Conservation (phyloP, 495 filamentous ascomycete species). For the Aspergillus asperescens region DNA sequence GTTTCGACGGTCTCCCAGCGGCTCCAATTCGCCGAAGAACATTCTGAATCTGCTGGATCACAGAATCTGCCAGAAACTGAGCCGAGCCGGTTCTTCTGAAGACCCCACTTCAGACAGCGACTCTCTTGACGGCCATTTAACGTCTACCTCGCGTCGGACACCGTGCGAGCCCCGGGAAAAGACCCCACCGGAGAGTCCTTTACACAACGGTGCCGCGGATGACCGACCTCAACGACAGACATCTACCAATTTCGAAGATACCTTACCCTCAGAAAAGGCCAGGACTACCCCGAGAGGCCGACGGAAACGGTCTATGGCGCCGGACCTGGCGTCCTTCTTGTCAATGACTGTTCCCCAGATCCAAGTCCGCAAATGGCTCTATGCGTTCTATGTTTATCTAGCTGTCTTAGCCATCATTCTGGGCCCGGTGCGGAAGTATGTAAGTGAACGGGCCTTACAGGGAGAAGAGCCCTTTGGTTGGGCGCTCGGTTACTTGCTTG, state of each 20-base stretch:
- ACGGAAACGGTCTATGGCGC: slow-evolving; percentile 61
- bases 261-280: slow-evolving; percentile 27
- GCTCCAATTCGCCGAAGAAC: slow-evolving; percentile 42
- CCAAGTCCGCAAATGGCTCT: slow-evolving; percentile 69
- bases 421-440: slow-evolving; percentile 63
- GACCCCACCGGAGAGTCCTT: slow-evolving; percentile 14
- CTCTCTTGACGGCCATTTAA: slow-evolving; percentile 20
- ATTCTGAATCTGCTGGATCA: slow-evolving; percentile 50
- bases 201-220: slow-evolving; percentile 24
- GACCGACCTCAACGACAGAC: slow-evolving; percentile 48
- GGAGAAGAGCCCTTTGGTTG: slow-evolving; percentile 82
- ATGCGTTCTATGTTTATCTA: slow-evolving; percentile 71
- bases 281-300: slow-evolving; percentile 59
- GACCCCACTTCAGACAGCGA: slow-evolving; percentile 44
- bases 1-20: slow-evolving; percentile 56
- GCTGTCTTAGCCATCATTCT: slow-evolving; percentile 59
- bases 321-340: slow-evolving; percentile 65
- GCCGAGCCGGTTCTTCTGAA: slow-evolving; percentile 30
- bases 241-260: slow-evolving; percentile 40
- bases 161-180: slow-evolving; percentile 22
- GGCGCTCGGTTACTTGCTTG: slow-evolving; percentile 85
- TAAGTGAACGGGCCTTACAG: slow-evolving; percentile 59
- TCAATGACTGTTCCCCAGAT: slow-evolving; percentile 77
- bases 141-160: slow-evolving; percentile 24
- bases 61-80: slow-evolving; percentile 41